These are phyloP conservation scores for Fusarium austroafricanum DNA, from an alignment of 2,329 filamentous ascomycete genomes.

Conservation along the genomic window DNA sequence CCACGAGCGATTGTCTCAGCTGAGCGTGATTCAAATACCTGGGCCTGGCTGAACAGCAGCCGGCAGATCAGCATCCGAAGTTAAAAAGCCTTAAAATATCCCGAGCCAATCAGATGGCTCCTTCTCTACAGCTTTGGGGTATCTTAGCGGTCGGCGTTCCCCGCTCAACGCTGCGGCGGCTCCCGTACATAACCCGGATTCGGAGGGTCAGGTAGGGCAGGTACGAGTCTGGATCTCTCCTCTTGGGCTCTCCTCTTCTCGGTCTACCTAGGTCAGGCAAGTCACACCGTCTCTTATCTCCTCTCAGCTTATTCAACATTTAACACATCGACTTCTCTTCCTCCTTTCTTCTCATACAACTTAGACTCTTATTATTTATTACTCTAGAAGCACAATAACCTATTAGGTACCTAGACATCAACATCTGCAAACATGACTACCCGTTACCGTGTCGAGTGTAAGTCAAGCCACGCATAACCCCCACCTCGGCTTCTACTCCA, in stretches of 20 bases:
- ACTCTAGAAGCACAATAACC: not conserved
- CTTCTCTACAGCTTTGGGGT: slow-evolving; percentile 35
- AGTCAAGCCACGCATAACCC: slow-evolving; percentile 48
- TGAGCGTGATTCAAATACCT: too few relatives aligned
- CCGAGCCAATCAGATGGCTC: slow-evolving; percentile 32
- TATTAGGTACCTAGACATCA: not conserved
- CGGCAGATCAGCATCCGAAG: too few relatives aligned
- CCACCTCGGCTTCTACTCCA: not conserved
- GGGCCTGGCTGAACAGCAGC: too few relatives aligned
- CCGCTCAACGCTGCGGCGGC: slow-evolving; percentile 41
- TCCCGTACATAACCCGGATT: slow-evolving; percentile 37
- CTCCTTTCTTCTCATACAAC: not conserved
- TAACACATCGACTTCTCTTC: slow-evolving; percentile 5
- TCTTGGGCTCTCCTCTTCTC: too few relatives aligned
- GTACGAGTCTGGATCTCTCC: too few relatives aligned
- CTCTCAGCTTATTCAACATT: slow-evolving; percentile 22
- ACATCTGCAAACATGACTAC: slow-evolving; percentile 64
- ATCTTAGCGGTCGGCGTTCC: slow-evolving; percentile 37
- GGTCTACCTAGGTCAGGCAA: slow-evolving; percentile 22
- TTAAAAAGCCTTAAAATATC: too few relatives aligned
- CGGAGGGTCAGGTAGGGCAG: slow-evolving; percentile 18
- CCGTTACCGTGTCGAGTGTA: slow-evolving; percentile 77
- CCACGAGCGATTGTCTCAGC: too few relatives aligned
- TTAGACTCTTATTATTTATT: not conserved
- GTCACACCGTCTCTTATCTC: slow-evolving; percentile 36